These are phyloP conservation scores for Saururus chinensis DNA, from an alignment of 164 flowering plant genomes.

Conservation along the genomic window DNA sequence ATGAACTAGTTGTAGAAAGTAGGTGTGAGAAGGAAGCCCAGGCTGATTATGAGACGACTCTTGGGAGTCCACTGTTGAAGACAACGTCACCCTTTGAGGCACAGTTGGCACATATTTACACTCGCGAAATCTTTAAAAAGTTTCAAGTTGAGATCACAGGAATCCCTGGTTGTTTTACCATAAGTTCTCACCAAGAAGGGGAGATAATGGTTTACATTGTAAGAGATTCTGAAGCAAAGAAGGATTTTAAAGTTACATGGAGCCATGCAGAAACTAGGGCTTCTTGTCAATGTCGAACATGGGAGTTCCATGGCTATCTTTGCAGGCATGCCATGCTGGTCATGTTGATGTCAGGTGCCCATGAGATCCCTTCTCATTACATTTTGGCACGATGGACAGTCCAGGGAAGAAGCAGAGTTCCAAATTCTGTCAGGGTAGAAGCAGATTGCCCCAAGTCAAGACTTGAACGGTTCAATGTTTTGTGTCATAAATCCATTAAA, in stretches of 20 bases:
- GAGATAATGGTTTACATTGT: conserved; percentile 1
- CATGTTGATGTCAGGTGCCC: neutral
- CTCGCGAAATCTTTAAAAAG: conserved; percentile 3
- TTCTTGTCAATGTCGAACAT: conserved; percentile 8
- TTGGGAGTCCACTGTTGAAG: conserved; percentile 3
- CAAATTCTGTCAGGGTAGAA: neutral
- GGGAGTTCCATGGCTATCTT: conserved; percentile 11
- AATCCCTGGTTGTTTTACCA: conserved; percentile 1
- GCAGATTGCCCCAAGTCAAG: conserved; percentile 1
- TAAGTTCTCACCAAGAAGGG: conserved; percentile 5
- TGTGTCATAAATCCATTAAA: conserved; percentile 9
- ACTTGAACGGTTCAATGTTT: conserved; percentile 2
- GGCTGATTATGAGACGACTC: conserved; percentile 3
- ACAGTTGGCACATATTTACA: conserved; percentile 6
- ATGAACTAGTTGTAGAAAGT: conserved; percentile 5
- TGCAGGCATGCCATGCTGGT: conserved; percentile 9
- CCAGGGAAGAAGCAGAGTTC: conserved; percentile 7
- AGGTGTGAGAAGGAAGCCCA: conserved; percentile 5
- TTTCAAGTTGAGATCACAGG: conserved; percentile 9
- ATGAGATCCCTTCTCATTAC: conserved; percentile 8
- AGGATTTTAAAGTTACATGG: conserved; percentile 3
- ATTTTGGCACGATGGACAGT: conserved; percentile 10
- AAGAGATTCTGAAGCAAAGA: neutral
- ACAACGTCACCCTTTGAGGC: conserved; percentile 7
- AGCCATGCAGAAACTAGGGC: conserved; percentile 1